A percentile compares a stretch with the other conserved stretches of the same genome.
phyloP scores from a whole-genome alignment of 1,139 yeast genomes.

The Wickerhamomyces sp. region DNA sequence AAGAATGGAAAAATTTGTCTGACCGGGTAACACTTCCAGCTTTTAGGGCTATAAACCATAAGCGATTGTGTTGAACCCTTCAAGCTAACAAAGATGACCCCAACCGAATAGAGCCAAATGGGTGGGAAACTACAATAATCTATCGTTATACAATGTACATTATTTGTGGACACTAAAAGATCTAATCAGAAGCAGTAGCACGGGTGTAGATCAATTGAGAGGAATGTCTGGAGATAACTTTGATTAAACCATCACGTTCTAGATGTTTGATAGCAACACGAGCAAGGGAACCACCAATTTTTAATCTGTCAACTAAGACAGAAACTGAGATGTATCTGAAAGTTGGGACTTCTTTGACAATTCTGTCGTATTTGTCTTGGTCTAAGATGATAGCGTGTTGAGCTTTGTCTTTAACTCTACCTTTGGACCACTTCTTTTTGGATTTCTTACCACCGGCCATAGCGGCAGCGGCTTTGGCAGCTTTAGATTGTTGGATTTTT shows the following conservation, averaged over 20 bases:
- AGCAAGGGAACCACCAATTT: slow-evolving; percentile 98
- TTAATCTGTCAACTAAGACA: slow-evolving; percentile 97
- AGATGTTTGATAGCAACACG: slow-evolving; percentile 97
- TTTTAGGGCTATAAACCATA: background rate
- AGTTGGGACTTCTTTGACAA: slow-evolving; percentile 98
- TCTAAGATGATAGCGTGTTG: slow-evolving; percentile 96
- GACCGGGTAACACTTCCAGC: too few species aligned
- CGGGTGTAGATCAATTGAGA: slow-evolving; percentile 95
- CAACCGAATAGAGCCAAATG: background rate
- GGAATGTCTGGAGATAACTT: slow-evolving; percentile 92
- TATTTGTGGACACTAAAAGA: slow-evolving; percentile 10
- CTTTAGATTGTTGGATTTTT: slow-evolving; percentile 98
- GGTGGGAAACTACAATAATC: background rate
- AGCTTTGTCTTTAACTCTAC: slow-evolving; percentile 99
- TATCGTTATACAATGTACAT: slow-evolving; percentile 25
- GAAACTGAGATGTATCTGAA: slow-evolving; percentile 98
- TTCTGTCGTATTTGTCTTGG: slow-evolving; percentile 98
- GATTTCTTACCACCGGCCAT: slow-evolving; percentile 99
- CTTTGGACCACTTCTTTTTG: slow-evolving; percentile 99
- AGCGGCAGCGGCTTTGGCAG: slow-evolving; percentile 99
- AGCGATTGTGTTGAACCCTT: background rate
- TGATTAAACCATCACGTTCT: slow-evolving; percentile 92
- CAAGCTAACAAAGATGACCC: background rate
- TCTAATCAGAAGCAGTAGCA: slow-evolving; percentile 57
- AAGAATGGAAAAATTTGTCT: too few species aligned